Conservation (phyloP, 192 early-diverging fungal genomes). For the Coemansia brasiliensis region DNA sequence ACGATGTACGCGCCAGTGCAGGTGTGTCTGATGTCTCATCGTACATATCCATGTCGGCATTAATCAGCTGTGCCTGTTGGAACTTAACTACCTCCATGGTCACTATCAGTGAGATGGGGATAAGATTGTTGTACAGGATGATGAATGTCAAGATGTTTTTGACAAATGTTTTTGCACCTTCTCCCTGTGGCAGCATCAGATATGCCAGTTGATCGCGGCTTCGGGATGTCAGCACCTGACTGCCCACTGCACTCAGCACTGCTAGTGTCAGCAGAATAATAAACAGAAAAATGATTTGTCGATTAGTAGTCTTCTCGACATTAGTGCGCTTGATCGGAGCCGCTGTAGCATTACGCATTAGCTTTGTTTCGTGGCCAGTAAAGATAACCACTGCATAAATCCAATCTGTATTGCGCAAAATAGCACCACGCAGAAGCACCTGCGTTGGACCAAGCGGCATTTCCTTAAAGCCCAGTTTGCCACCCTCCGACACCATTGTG, state of each 20-base stretch:
- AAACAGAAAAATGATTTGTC: conserved; percentile 93
- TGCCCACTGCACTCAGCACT: conserved; percentile 83
- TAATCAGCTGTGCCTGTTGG: conserved; percentile 83
- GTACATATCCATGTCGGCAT: conserved; percentile 94
- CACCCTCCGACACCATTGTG: conserved; percentile 51
- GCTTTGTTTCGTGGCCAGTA: conserved; percentile 96
- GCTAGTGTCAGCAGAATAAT: conserved; percentile 81
- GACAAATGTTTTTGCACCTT: conserved; percentile 66
- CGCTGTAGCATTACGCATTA: conserved; percentile 91
- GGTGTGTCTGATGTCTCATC: conserved; percentile 91
- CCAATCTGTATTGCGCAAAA: conserved; percentile 93
- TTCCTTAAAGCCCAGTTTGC: conserved; percentile 59
- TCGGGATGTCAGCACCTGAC: conserved; percentile 61
- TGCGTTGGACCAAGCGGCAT: conserved; percentile 87
- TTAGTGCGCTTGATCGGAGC: conserved; percentile 94
- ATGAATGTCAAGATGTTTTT: conserved; percentile 94
- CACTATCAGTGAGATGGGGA: conserved; percentile 97
- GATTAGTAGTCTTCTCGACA: conserved; percentile 88
- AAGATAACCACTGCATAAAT: conserved; percentile 91
- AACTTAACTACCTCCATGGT: conserved; percentile 99
- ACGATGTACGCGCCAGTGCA: conserved; percentile 87
- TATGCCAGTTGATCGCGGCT: conserved; percentile 54
- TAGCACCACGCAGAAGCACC: conserved; percentile 90
- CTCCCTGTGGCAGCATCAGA: conserved; percentile 34
- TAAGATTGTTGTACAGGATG: conserved; percentile 98